Conservation (phyloP, 306 rosid genomes). For the Trifolium dubium region DNA sequence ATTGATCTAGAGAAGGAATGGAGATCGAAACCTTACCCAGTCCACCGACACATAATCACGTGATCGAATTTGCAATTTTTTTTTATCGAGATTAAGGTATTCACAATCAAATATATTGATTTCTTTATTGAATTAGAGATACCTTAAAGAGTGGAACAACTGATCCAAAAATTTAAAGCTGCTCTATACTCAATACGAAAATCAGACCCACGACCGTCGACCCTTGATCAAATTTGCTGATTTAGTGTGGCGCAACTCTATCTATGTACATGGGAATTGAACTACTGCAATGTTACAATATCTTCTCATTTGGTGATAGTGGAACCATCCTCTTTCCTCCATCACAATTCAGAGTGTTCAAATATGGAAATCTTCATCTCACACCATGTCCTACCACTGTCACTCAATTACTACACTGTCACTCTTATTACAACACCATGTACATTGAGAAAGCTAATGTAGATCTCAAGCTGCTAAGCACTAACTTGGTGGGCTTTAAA, state of each 20-base stretch:
- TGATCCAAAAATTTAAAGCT: too few relatives aligned
- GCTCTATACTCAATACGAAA: too few relatives aligned
- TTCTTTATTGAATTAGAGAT: too few relatives aligned
- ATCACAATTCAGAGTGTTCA: slow-evolving; percentile 3
- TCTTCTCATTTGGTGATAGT: not conserved
- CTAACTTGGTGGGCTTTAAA: not conserved
- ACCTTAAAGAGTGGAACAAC: too few relatives aligned
- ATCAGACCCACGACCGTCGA: too few relatives aligned
- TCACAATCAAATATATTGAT: too few relatives aligned
- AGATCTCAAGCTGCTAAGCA: slow-evolving; percentile 27
- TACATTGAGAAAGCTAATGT: not conserved
- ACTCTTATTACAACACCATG: too few relatives aligned
- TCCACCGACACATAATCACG: slow-evolving; percentile 43
- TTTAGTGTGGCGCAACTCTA: not conserved
- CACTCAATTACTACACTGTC: not conserved
- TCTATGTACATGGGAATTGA: not conserved
- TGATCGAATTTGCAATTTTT: too few relatives aligned
- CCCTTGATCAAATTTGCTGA: not conserved
- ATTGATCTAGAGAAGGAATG: not conserved
- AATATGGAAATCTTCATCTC: slow-evolving; percentile 9
- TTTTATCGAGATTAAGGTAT: too few relatives aligned
- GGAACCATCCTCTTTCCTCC: not conserved
- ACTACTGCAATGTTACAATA: not conserved
- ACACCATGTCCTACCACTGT: slow-evolving; percentile 27
- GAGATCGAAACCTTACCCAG: not conserved